Percentiles rank a stretch among this genome's conserved stretches.
Evolutionary conservation across 73 alveolate species (phyloP).

Genomic region (Paramecium caudatum): DNA sequence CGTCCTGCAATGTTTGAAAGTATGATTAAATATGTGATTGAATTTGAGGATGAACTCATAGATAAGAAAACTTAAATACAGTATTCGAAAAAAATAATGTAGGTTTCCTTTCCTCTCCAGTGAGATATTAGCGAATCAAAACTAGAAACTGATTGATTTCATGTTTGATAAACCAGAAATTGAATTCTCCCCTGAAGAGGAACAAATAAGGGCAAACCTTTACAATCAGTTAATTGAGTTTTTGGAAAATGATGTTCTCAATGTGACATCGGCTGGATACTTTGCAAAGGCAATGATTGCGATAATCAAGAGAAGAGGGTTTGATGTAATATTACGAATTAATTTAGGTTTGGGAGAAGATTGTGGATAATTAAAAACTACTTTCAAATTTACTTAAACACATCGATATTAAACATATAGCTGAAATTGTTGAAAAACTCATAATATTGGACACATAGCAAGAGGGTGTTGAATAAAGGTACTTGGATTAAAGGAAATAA

Average conservation of each 20-base stretch:
- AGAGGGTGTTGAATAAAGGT: background rate
- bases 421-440: conserved; percentile 53
- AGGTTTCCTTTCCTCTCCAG: conserved; percentile 14
- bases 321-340: background rate
- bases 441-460: conserved; percentile 19
- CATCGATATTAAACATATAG: conserved; percentile 27
- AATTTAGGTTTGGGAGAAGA: conserved; percentile 50
- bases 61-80: conserved; percentile 39
- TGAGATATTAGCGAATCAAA: conserved; percentile 36
- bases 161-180: conserved; percentile 23
- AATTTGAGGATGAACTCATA: conserved; percentile 34
- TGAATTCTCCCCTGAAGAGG: background rate
- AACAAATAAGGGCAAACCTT: background rate
- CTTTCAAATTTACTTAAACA: conserved; percentile 48
- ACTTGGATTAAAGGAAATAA: background rate
- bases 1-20: conserved; percentile 58
- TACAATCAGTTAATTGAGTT: background rate
- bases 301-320: conserved; percentile 53
- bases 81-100: background rate
- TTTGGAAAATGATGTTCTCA: conserved; percentile 24
- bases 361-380: background rate
- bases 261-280: conserved; percentile 68
- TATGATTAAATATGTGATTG: conserved; percentile 22
- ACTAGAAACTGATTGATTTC: conserved; percentile 45
- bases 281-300: conserved; percentile 50